phyloP scores from a whole-genome alignment of 768 basidiomycete genomes.

The Termitomyces sp. region DNA sequence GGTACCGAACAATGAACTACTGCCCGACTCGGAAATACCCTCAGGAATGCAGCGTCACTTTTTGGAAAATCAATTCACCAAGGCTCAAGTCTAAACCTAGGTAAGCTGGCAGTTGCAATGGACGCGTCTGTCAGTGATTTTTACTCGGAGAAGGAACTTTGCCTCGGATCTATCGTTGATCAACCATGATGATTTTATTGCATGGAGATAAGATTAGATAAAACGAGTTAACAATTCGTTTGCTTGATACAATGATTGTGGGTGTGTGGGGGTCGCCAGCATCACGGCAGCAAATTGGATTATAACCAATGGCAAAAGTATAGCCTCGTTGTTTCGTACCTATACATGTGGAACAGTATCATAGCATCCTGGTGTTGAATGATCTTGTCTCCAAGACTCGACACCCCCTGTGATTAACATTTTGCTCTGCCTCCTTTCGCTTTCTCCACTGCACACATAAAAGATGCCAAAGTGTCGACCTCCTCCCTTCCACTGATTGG shows the following conservation, averaged over 20 bases:
- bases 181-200: not conserved
- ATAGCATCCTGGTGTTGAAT: not conserved
- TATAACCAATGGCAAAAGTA: not conserved
- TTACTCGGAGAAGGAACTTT: not conserved
- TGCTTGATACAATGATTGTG: not conserved
- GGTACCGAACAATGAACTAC: not conserved
- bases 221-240: not conserved
- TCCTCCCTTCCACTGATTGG: slow-evolving; percentile 55
- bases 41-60: not conserved
- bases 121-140: not conserved
- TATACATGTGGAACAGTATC: not conserved
- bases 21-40: not conserved
- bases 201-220: slow-evolving; percentile 10
- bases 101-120: not conserved
- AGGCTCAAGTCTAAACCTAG: not conserved
- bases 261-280: not conserved
- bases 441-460: slow-evolving; percentile 73
- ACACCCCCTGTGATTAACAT: slow-evolving; percentile 3
- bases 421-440: slow-evolving; percentile 30
- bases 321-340: not conserved
- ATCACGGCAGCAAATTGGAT: not conserved
- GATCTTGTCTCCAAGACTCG: not conserved
- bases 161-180: not conserved
- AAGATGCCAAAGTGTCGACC: slow-evolving; percentile 75
- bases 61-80: not conserved